phyloP scores from a whole-genome alignment of 1,139 yeast species.

The Nadsonia commutata region DNA sequence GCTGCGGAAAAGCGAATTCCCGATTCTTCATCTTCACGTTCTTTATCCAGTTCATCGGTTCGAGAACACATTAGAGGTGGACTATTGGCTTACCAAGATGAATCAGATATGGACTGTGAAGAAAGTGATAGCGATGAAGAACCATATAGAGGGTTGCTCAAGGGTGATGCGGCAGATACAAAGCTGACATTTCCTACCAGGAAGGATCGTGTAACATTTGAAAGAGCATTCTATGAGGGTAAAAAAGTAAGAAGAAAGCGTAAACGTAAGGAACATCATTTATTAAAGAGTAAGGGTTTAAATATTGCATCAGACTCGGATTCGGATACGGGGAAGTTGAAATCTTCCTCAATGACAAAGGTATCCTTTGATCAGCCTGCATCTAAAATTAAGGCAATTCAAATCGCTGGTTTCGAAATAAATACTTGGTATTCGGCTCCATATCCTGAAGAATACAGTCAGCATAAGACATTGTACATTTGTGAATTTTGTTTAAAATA shows the following conservation, averaged over 20 bases:
- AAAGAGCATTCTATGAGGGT: slow-evolving; percentile 2
- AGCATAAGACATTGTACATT: slow-evolving; percentile 45
- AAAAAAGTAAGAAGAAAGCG: slow-evolving; percentile 4
- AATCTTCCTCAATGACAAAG: slow-evolving; percentile 4
- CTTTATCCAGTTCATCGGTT: not conserved
- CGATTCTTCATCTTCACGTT: not conserved
- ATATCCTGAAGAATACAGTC: slow-evolving; percentile 75
- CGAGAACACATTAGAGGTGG: not conserved
- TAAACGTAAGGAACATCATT: not conserved
- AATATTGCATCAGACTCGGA: slow-evolving; percentile 7
- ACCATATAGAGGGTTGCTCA: slow-evolving; percentile 54
- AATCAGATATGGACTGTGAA: not conserved
- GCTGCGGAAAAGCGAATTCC: not conserved
- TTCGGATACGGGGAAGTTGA: slow-evolving; percentile 7
- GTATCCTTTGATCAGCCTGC: slow-evolving; percentile 5
- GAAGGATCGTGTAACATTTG: slow-evolving; percentile 1
- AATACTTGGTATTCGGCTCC: slow-evolving; percentile 92
- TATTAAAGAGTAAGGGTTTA: slow-evolving; percentile 1
- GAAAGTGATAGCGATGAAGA: slow-evolving; percentile 9
- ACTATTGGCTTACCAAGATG: not conserved
- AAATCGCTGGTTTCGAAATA: slow-evolving; percentile 57
- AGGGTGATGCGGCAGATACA: slow-evolving; percentile 25
- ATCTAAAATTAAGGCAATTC: slow-evolving; percentile 38
- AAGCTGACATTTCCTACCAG: slow-evolving; percentile 9
- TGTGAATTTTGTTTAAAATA: slow-evolving; percentile 83